These are phyloP conservation scores for Sphagnurus paluster DNA, from an alignment of 1,284 basidiomycete genomes.

Conservation along the genomic window DNA sequence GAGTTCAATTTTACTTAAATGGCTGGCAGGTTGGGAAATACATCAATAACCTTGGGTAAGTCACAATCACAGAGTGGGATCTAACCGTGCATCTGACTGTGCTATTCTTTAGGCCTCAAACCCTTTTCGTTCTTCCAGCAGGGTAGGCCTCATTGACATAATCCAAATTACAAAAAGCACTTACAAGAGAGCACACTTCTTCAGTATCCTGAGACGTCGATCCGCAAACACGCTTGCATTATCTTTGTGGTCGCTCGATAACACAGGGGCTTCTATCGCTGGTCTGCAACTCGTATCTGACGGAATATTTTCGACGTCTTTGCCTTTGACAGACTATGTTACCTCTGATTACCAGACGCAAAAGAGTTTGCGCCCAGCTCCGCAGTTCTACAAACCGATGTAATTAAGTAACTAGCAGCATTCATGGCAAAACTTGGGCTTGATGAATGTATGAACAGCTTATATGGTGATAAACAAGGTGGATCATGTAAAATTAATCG, in stretches of 20 bases:
- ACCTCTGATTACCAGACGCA: constrained; percentile 37
- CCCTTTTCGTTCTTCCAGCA: constrained; percentile 46
- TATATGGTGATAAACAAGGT: too few relatives aligned
- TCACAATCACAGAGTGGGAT: neutral
- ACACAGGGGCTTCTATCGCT: constrained; percentile 38
- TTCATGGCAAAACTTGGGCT: too few relatives aligned
- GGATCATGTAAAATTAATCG: too few relatives aligned
- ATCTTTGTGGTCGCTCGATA: constrained; percentile 49
- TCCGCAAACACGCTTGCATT: constrained; percentile 45
- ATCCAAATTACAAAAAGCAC: neutral
- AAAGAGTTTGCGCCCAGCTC: constrained; percentile 22
- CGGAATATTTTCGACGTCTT: constrained; percentile 38
- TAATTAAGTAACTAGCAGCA: constrained; percentile 8
- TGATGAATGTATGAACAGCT: neutral
- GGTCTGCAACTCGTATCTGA: constrained; percentile 42
- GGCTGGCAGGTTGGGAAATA: constrained; percentile 56
- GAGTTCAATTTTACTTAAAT: constrained; percentile 52
- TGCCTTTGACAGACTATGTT: constrained; percentile 36
- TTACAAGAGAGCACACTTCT: neutral
- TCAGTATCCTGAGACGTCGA: constrained; percentile 39
- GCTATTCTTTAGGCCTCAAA: constrained; percentile 42
- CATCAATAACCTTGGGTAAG: constrained; percentile 49
- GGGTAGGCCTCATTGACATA: constrained; percentile 30
- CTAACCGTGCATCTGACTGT: neutral
- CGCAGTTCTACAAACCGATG: constrained; percentile 25